Evolutionary conservation across 768 basidiomycete species (phyloP), one percentile per base, ranked within the genome.

Genomic region (Naganishia randhawae): DNA sequence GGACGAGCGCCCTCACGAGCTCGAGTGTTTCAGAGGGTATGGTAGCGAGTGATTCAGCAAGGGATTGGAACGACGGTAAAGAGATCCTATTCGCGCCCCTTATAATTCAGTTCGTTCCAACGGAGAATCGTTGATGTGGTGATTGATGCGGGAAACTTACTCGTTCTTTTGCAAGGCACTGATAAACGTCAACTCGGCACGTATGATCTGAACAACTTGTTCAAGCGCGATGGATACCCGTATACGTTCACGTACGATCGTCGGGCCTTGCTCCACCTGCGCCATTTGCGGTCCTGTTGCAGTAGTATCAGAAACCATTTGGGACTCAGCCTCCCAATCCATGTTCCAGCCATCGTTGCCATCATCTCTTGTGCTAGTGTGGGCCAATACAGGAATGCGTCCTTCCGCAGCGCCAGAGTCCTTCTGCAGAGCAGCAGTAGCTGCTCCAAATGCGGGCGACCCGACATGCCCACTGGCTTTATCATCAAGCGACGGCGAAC

Each of bases 1-100:
- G 91, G 75, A 89, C 86, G 29, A 96, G 77, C 1, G 90, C 90
- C 50, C 89, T 85, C 80, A 87, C 89, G 10, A 96, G 81, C 64
- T 94, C 92, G 65, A 95, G 82, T 1, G 87, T 83, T 19, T 87
- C 84, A 2, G 86, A 81, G 19, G 88, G 84, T 89, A 84, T 31
- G 88, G 81, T 14, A 63, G 68, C 27, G 72, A 74, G 71, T 45
- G 53, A 2, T 25, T 57, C 37, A 17, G 41, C 61, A 27, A 65
- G 39, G 48, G 32, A 37, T 3, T 10, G 5, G 29, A 65, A 51
- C 67, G 63, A 41, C 25, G 22, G 11, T 31, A 33, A 9, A 22
- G 62, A 1, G 33, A 65, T n/a, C 32, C 66, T 54, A 33, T 45
- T 4, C 45, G 22, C 25, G 4, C n/a, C n/a, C n/a, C n/a, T n/a